Evolutionary conservation across 805 yeast species (phyloP).

Genomic region (Candida argentea): DNA sequence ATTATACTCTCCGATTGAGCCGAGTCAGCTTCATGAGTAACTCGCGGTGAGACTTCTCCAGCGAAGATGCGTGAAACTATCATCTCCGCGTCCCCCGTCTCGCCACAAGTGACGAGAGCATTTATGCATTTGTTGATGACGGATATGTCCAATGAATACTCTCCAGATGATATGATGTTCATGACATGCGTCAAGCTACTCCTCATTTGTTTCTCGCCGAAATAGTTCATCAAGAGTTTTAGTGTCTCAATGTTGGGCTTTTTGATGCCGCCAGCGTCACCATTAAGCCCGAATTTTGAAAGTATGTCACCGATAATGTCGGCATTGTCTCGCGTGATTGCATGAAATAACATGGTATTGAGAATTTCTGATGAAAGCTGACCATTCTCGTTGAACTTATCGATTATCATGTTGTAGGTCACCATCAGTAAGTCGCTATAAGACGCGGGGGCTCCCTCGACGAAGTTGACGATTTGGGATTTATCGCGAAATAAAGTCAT

Average conservation of each 20-base stretch:
- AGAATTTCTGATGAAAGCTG: constrained; percentile 16
- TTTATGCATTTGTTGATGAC: constrained; percentile 11
- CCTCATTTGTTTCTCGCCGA: constrained; percentile 3
- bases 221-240: constrained; percentile 9
- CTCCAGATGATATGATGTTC: background rate
- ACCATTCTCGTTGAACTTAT: too few relatives aligned
- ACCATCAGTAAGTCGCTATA: too few relatives aligned
- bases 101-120: constrained; percentile 6
- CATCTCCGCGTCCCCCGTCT: too few relatives aligned
- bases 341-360: constrained; percentile 18
- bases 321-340: constrained; percentile 17
- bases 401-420: too few relatives aligned
- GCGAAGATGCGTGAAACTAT: too few relatives aligned
- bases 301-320: constrained; percentile 14
- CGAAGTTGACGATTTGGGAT: background rate
- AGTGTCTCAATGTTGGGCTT: constrained; percentile 12
- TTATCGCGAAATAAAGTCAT: constrained; percentile 23
- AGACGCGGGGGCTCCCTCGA: constrained; percentile 2
- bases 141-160: constrained; percentile 8
- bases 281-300: constrained; percentile 2
- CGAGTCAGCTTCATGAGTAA: too few relatives aligned
- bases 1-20: constrained; percentile 8
- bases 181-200: background rate
- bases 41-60: too few relatives aligned
- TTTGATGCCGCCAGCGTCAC: constrained; percentile 1